Percentiles rank a stretch among this genome's conserved stretches.
Evolutionary conservation across 257 asterid genomes (phyloP).

Genomic region (Coffea canephora): DNA sequence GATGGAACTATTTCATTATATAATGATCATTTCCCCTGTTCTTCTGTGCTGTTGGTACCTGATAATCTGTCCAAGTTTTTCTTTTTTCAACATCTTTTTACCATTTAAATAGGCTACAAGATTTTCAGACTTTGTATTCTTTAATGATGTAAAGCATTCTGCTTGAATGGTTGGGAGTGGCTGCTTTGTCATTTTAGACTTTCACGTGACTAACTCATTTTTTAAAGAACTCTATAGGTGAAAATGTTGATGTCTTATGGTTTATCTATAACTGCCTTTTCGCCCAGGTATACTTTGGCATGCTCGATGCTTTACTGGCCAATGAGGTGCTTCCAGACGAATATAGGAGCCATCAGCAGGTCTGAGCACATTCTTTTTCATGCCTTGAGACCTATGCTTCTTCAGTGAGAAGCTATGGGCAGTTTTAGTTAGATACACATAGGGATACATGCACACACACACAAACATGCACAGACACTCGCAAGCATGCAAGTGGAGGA

Average conservation of each 20-base stretch:
- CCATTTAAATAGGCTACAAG: not conserved
- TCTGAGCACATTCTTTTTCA: conserved; percentile 9
- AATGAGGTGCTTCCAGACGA: conserved; percentile 52
- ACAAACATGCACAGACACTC: no score
- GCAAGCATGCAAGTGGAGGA: no score
- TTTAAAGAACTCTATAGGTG: not conserved
- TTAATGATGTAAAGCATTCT: not conserved
- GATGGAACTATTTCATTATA: not conserved
- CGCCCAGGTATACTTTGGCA: conserved; percentile 45
- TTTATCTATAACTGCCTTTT: not conserved
- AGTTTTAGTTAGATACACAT: not conserved
- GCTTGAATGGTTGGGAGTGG: not conserved
- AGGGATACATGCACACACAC: no score
- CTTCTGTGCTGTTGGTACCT: not conserved
- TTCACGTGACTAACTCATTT: not conserved
- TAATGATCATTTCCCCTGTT: not conserved
- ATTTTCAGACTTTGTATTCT: no score
- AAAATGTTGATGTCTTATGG: not conserved
- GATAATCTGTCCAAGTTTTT: not conserved
- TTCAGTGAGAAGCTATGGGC: not conserved
- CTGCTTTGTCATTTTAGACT: not conserved
- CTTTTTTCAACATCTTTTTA: not conserved
- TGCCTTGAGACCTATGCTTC: not conserved
- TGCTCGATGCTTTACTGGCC: conserved; percentile 47
- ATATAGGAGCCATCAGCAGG: conserved; percentile 42